Percentiles rank a stretch among this genome's conserved stretches.
Evolutionary conservation across 164 flowering plant species (phyloP).

Genomic region (Magnolia kwangsiensis): DNA sequence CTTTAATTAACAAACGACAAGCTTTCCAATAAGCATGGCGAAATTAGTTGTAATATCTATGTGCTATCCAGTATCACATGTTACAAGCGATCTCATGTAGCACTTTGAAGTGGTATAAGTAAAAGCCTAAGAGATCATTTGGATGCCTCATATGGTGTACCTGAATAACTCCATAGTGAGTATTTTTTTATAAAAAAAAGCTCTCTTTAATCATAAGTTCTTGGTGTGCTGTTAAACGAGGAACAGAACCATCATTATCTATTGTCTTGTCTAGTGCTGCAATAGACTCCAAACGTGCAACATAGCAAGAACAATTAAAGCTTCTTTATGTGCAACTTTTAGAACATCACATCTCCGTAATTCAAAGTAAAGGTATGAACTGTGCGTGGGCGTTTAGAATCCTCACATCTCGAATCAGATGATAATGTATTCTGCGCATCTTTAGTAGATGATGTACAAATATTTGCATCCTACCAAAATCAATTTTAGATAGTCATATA

Average conservation of each 20-base stretch:
- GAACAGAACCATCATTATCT: constrained; percentile 98
- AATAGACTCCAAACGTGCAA: constrained; percentile 83
- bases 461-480: constrained; percentile 74
- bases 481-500: background rate
- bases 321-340: constrained; percentile 98
- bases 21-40: background rate
- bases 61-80: background rate
- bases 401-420: constrained; percentile 75
- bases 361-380: constrained; percentile 91
- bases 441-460: constrained; percentile 89
- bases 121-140: background rate
- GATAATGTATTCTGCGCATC: constrained; percentile 71
- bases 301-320: constrained; percentile 82
- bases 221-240: constrained; percentile 78
- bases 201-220: constrained; percentile 68
- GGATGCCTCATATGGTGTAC: constrained; percentile 25
- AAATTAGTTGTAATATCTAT: background rate
- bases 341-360: constrained; percentile 90
- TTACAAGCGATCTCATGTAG: background rate
- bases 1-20: background rate
- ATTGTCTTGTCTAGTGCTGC: constrained; percentile 28
- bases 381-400: constrained; percentile 70
- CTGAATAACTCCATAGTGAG: constrained; percentile 91
- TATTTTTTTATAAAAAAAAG: constrained; percentile 68
- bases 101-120: background rate